Evolutionary conservation across 2,329 filamentous ascomycete genomes (phyloP).

Genomic region (Arthroderma sp.): DNA sequence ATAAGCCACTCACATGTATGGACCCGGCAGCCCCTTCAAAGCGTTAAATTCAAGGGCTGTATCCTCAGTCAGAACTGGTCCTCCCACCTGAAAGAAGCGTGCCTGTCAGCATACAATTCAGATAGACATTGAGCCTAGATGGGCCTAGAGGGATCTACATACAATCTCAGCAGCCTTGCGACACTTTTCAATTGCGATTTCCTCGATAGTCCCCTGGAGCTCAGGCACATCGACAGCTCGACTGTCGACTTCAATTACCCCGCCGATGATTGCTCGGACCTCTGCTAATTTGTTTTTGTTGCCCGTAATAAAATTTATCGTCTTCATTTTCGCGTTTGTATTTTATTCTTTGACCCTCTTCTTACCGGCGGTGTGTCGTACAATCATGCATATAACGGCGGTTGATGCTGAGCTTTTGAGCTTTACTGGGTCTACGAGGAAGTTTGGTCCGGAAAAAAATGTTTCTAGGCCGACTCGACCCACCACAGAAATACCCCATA

Average conservation of each 20-base stretch:
- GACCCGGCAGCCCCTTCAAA: slow-evolving; percentile 78
- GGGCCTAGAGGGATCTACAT: slow-evolving; percentile 17
- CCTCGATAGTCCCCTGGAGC: slow-evolving; percentile 83
- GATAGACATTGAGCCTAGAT: background rate
- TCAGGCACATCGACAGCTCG: slow-evolving; percentile 71
- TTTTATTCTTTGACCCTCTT: background rate
- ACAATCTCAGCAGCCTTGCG: slow-evolving; percentile 66
- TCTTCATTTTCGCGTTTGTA: slow-evolving; percentile 35
- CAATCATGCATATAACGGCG: too few relatives aligned
- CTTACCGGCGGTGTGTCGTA: background rate
- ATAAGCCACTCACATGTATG: slow-evolving; percentile 66
- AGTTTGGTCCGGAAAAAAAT: too few relatives aligned
- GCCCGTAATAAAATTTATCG: slow-evolving; percentile 86
- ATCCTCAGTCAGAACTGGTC: slow-evolving; percentile 89
- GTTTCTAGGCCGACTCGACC: too few relatives aligned
- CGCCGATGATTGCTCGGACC: slow-evolving; percentile 73
- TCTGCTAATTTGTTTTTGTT: slow-evolving; percentile 90
- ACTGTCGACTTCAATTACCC: slow-evolving; percentile 57
- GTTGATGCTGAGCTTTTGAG: too few relatives aligned
- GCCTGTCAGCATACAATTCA: background rate
- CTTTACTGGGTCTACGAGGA: too few relatives aligned
- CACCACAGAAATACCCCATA: too few relatives aligned
- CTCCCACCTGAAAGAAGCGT: slow-evolving; percentile 47
- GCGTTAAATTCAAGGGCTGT: slow-evolving; percentile 90
- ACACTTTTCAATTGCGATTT: slow-evolving; percentile 82